Conservation (phyloP, 352 stramenopile genomes). For the Phytopythium cucurbitacearum region DNA sequence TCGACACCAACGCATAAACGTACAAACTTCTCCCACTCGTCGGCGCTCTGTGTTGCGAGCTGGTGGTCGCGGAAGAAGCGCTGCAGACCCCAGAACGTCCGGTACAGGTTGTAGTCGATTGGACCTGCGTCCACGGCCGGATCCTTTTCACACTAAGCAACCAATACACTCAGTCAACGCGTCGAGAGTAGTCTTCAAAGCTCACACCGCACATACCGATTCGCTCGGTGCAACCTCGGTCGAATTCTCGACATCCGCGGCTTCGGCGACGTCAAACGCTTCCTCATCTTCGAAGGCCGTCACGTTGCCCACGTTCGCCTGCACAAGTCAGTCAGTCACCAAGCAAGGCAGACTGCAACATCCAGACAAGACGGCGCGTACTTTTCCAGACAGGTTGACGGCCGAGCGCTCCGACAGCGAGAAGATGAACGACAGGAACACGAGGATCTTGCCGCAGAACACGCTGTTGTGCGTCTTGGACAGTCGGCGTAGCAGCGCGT, state of each 20-base stretch:
- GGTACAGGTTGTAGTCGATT: constrained; percentile 90
- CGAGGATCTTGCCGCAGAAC: constrained; percentile 85
- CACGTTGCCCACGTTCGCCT: constrained; percentile 76
- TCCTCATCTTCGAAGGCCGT: constrained; percentile 79
- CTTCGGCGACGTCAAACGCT: constrained; percentile 62
- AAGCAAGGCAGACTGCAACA: background rate
- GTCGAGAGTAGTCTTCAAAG: background rate
- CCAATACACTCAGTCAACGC: background rate
- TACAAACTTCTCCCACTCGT: constrained; percentile 85
- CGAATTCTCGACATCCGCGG: constrained; percentile 33
- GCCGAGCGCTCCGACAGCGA: constrained; percentile 79
- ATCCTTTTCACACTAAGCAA: constrained; percentile 16
- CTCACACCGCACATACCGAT: constrained; percentile 17
- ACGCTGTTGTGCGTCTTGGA: constrained; percentile 89
- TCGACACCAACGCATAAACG: constrained; percentile 13
- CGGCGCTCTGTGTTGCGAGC: constrained; percentile 49
- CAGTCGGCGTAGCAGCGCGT: constrained; percentile 74
- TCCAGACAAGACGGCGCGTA: constrained; percentile 3
- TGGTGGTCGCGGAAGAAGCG: constrained; percentile 80
- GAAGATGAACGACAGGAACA: constrained; percentile 87
- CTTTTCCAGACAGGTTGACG: constrained; percentile 78
- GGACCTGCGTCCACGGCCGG: constrained; percentile 34
- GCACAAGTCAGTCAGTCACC: background rate
- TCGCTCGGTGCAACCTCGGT: constrained; percentile 17
- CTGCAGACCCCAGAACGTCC: constrained; percentile 89